Evolutionary conservation across 106 monocot genomes (phyloP), one percentile per base, ranked within the genome.

Genomic region (Dendrobium huoshanense): DNA sequence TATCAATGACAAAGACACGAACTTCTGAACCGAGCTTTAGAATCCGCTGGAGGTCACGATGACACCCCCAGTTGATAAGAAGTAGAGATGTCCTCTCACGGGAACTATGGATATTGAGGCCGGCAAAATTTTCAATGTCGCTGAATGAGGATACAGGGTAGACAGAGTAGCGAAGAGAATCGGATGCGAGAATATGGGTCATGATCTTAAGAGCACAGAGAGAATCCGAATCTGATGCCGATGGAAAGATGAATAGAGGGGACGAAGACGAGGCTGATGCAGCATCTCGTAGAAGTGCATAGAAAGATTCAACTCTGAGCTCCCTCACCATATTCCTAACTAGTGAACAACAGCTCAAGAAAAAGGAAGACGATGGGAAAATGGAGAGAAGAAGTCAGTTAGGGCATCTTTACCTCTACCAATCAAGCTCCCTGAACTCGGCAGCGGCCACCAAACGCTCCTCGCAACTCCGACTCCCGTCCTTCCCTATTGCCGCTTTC

Each of bases 1-100:
- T 96, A 72, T 96, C 95, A 19, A 96, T 84, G 11, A 96, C 87
- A 56, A 96, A 96, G 20, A 91, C 81, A 2, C 74, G 27, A 25
- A 81, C 75, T 15, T 80, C 74, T 0, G 83, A 33, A 20, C 87
- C 79, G n/a, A 94, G 86, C 27, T 81, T 67, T 17, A 93, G 58
- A 44, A 91, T 9, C 6, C 86, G 84, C 17, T 85, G 81, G 24
- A 96, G 79, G 42, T 96, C 93, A 25, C 90, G 86, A 78, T 89
- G 89, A 83, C 91, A 91, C 51, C 93, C 93, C 93, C 93, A 96
- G 31, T 94, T 93, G 41, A 96, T 86, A 45, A 93, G 82, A 48
- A 96, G 85, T 10, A 96, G 41, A 42, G 85, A 80, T 15, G 88
- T 42, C 19, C 64, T 51, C 27, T 85, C 81, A 43, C 80, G 73